A percentile compares a stretch with the other conserved stretches of the same genome.
Evolutionary conservation across 192 early-diverging fungal genomes (phyloP).

Genomic region (Mortierella antarctica): DNA sequence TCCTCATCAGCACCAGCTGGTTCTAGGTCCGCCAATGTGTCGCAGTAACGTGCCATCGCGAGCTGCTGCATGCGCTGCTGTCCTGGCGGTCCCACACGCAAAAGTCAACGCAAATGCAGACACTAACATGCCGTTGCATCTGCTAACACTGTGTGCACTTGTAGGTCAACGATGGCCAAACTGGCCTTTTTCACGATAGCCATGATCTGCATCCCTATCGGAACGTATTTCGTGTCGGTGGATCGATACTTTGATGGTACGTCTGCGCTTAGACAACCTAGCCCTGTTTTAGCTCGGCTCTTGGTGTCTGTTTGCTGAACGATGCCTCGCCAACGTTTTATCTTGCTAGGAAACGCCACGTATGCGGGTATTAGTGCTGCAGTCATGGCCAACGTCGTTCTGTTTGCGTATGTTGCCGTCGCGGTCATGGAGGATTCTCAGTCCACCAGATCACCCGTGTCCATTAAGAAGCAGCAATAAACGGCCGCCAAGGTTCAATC

Average conservation of each 20-base stretch:
- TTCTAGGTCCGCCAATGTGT: conserved; percentile 3
- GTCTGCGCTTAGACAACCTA: neutral
- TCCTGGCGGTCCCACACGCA: too few species aligned
- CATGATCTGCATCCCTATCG: conserved; percentile 54
- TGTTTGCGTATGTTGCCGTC: conserved; percentile 55
- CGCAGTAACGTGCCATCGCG: neutral
- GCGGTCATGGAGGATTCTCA: conserved; percentile 59
- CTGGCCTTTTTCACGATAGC: conserved; percentile 56
- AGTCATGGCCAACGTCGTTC: conserved; percentile 59
- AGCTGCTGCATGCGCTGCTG: too few species aligned
- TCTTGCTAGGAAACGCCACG: conserved; percentile 57
- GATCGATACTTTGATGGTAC: conserved; percentile 58
- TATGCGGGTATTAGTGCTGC: conserved; percentile 66
- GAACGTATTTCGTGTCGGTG: conserved; percentile 51
- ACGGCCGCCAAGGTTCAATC: neutral
- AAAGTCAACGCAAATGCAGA: too few species aligned
- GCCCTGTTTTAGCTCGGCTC: too few species aligned
- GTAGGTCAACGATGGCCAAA: conserved; percentile 43
- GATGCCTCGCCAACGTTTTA: neutral
- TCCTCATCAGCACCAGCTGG: neutral
- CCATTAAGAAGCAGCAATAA: conserved; percentile 48
- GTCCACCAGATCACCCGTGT: conserved; percentile 10
- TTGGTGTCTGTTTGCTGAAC: too few species aligned
- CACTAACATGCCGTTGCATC: neutral
- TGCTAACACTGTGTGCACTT: neutral